Evolutionary conservation across 495 filamentous ascomycete genomes (phyloP).

Genomic region (Aspergillus avenaceus): DNA sequence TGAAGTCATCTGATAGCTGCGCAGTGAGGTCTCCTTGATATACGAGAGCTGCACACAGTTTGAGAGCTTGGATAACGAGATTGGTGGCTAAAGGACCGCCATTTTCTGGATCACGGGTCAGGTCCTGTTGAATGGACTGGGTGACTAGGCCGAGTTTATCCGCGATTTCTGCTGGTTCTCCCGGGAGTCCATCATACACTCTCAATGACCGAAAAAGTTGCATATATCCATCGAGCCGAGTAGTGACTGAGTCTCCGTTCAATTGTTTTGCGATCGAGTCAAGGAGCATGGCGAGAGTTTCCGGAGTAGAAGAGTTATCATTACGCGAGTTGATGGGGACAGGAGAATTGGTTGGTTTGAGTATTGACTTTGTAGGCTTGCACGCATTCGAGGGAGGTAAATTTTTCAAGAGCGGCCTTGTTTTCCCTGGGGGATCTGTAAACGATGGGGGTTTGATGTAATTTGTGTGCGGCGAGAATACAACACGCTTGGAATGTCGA

Average conservation of each 20-base stretch:
- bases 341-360: constrained; percentile 60
- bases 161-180: constrained; percentile 62
- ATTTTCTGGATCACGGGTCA: constrained; percentile 38
- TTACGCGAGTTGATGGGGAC: constrained; percentile 31
- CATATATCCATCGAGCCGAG: constrained; percentile 81
- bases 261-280: constrained; percentile 78
- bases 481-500: constrained; percentile 63
- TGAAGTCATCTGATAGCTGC: constrained; percentile 69
- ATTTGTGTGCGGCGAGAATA: constrained; percentile 68
- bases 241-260: constrained; percentile 60
- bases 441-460: constrained; percentile 60
- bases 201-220: constrained; percentile 70
- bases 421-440: constrained; percentile 38
- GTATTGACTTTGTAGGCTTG: constrained; percentile 77
- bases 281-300: constrained; percentile 64
- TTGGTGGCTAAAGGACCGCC: constrained; percentile 48
- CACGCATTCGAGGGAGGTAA: constrained; percentile 57
- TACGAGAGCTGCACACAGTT: constrained; percentile 67
- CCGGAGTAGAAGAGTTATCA: constrained; percentile 35
- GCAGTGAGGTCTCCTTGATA: constrained; percentile 61
- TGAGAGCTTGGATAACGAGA: constrained; percentile 70
- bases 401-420: constrained; percentile 40
- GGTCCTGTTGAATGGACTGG: constrained; percentile 76
- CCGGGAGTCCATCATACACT: constrained; percentile 71
- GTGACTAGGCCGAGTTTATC: constrained; percentile 71